Evolutionary conservation across 2,329 filamentous ascomycete species (phyloP).

Genomic region (Hawksworthiomyces lignivorus): DNA sequence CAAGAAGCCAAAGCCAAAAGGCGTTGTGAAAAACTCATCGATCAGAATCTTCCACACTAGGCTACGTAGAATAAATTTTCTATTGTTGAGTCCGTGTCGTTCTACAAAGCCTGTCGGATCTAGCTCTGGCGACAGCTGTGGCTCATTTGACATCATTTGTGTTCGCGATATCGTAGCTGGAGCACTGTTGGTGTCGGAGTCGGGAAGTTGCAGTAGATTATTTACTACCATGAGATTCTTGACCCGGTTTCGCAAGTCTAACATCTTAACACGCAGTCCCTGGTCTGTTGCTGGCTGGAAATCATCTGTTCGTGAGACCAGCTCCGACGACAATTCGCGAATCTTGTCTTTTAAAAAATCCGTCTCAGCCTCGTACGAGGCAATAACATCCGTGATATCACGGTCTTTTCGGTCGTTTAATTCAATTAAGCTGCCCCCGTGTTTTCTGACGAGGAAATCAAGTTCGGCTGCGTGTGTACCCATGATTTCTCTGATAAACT

Average conservation of each 20-base stretch:
- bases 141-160: too few species aligned
- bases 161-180: too few species aligned
- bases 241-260: constrained; percentile 16
- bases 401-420: constrained; percentile 4
- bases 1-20: constrained; percentile 19
- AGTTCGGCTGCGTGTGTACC: too few species aligned
- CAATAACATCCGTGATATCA: constrained; percentile 7
- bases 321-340: constrained; percentile 13
- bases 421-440: too few species aligned
- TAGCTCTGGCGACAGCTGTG: constrained; percentile 8
- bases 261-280: constrained; percentile 13
- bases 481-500: too few species aligned
- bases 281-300: constrained; percentile 20
- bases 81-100: constrained; percentile 12
- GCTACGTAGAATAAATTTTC: constrained; percentile 15
- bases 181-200: too few species aligned
- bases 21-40: constrained; percentile 19
- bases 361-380: constrained; percentile 7
- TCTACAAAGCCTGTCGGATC: constrained; percentile 15
- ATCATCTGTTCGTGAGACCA: constrained; percentile 19
- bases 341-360: constrained; percentile 10
- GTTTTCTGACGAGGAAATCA: too few species aligned
- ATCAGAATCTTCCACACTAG: constrained; percentile 17
- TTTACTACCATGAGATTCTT: constrained; percentile 15
- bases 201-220: too few species aligned